Evolutionary conservation across 345 rosid genomes (phyloP).

Genomic region (Linum tenue): DNA sequence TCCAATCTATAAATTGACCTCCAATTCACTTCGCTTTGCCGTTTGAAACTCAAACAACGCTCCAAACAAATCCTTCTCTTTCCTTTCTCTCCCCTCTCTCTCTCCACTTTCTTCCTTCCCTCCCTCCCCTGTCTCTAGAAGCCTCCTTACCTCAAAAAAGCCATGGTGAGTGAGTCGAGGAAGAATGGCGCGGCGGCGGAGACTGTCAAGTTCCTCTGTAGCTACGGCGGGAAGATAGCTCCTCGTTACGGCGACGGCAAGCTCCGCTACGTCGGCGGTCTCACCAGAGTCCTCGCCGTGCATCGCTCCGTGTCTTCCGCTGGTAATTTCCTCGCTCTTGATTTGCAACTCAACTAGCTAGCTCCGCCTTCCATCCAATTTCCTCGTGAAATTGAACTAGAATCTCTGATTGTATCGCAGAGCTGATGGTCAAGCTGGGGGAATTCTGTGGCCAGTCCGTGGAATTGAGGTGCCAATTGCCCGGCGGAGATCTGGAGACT

Average conservation of each 20-base stretch:
- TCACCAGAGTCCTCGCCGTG: conserved; percentile 71
- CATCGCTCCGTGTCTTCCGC: conserved; percentile 48
- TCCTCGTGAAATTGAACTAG: no score
- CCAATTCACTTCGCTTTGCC: not conserved
- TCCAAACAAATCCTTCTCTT: no score
- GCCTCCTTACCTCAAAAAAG: not conserved
- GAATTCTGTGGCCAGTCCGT: conserved; percentile 54
- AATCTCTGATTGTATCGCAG: conserved; percentile 13
- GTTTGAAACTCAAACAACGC: conserved; percentile 14
- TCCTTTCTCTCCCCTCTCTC: not conserved
- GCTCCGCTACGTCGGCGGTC: conserved; percentile 81
- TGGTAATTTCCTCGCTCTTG: conserved; percentile 30
- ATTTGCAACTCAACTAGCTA: not conserved
- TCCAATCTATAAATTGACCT: conserved; percentile 12
- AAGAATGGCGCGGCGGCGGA: not conserved
- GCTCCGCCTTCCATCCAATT: not conserved
- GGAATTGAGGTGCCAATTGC: conserved; percentile 56
- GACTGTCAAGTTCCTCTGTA: conserved; percentile 64
- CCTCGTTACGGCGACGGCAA: conserved; percentile 65
- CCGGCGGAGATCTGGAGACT: conserved; percentile 73
- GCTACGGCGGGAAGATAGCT: conserved; percentile 65
- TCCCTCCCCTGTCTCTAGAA: not conserved
- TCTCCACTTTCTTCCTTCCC: not conserved
- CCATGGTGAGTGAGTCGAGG: conserved; percentile 20
- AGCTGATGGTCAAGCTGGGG: conserved; percentile 47